These are phyloP conservation scores for Calonectria leucothoes DNA, from an alignment of 2,329 filamentous ascomycete species.

Conservation along the genomic window DNA sequence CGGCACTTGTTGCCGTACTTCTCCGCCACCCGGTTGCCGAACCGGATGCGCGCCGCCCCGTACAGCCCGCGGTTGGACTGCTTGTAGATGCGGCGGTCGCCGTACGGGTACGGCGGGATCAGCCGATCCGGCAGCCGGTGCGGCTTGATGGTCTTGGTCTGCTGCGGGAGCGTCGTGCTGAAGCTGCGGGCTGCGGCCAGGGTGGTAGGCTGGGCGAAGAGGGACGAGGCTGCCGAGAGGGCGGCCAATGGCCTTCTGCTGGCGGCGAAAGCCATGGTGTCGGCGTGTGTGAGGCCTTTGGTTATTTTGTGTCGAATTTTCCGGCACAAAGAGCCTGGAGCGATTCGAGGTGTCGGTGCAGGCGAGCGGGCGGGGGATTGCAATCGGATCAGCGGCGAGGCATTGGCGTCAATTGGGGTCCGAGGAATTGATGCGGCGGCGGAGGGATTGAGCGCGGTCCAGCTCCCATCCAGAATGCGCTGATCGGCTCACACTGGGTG, in stretches of 20 bases:
- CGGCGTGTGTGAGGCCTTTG: conserved; percentile 1
- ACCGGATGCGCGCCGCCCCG: conserved; percentile 76
- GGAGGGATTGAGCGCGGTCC: conserved; percentile 23
- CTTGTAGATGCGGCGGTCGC: conserved; percentile 77
- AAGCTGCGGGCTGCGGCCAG: conserved; percentile 42
- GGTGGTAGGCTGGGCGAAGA: conserved; percentile 22
- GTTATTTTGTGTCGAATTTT: background rate
- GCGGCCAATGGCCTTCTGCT: conserved; percentile 32
- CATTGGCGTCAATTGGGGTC: conserved; percentile 40
- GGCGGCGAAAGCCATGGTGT: conserved; percentile 38
- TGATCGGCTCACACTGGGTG: conserved; percentile 29
- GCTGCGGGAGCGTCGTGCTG: conserved; percentile 49
- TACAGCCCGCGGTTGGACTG: conserved; percentile 83
- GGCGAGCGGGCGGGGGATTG: background rate
- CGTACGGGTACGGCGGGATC: conserved; percentile 80
- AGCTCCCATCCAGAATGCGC: conserved; percentile 33
- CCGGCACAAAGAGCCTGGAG: background rate
- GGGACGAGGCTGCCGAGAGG: conserved; percentile 28
- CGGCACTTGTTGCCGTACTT: conserved; percentile 77
- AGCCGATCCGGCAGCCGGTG: conserved; percentile 59
- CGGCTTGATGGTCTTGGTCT: conserved; percentile 55
- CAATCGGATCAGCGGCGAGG: conserved; percentile 25
- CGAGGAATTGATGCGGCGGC: background rate
- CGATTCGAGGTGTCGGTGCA: background rate
- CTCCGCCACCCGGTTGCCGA: conserved; percentile 83